These are phyloP conservation scores for Melampsora larici-populina DNA, from an alignment of 1,284 basidiomycete genomes.

Conservation along the genomic window DNA sequence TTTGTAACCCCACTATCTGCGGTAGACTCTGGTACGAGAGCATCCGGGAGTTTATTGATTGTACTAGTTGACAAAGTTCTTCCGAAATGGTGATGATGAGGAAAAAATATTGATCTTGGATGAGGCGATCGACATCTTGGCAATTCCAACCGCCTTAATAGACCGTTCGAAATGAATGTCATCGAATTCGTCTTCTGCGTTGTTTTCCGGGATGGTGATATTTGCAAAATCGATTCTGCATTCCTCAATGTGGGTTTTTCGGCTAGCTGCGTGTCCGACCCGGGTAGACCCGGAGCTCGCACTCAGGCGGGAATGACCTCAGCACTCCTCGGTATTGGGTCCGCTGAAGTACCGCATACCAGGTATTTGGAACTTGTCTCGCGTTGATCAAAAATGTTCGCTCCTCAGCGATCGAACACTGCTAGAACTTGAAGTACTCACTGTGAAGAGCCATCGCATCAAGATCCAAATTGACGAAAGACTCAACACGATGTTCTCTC, in stretches of 20 bases:
- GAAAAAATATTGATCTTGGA: not conserved
- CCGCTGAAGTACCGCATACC: too few relatives aligned
- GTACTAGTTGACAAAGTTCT: not conserved
- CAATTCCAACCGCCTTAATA: too few relatives aligned
- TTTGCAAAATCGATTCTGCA: too few relatives aligned
- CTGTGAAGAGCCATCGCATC: not conserved
- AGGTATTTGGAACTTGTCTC: too few relatives aligned
- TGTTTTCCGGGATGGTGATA: too few relatives aligned
- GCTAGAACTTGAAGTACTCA: not conserved
- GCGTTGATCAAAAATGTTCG: not conserved
- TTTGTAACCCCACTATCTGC: not conserved
- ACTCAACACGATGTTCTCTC: constrained; percentile 28
- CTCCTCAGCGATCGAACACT: not conserved
- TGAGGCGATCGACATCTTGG: not conserved
- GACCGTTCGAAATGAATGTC: too few relatives aligned
- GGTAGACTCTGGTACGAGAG: not conserved
- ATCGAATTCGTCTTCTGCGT: too few relatives aligned
- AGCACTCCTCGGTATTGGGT: too few relatives aligned
- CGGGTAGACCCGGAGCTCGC: too few relatives aligned
- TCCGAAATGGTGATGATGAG: not conserved
- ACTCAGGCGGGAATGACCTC: too few relatives aligned
- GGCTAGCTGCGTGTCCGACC: too few relatives aligned
- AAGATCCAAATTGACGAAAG: not conserved
- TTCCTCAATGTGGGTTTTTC: too few relatives aligned
- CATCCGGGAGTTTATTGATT: not conserved